phyloP scores from a whole-genome alignment of 2,329 filamentous ascomycete species.

The Colletotrichum sp. region DNA sequence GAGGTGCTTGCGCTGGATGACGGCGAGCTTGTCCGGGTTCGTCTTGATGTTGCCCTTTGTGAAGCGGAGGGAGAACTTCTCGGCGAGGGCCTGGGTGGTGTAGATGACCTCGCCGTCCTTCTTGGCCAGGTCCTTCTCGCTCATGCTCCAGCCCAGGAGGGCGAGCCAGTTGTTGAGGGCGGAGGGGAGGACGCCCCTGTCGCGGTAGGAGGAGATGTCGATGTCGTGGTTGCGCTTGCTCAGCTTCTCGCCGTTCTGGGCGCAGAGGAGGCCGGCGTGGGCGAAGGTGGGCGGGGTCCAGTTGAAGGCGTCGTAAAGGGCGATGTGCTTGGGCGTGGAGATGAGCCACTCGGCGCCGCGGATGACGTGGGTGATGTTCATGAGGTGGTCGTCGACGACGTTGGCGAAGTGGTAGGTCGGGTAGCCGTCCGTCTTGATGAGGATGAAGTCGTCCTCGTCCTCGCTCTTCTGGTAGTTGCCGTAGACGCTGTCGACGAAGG shows the following conservation, averaged over 20 bases:
- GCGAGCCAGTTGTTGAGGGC: slow-evolving; percentile 80
- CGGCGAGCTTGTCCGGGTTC: slow-evolving; percentile 78
- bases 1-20: slow-evolving; percentile 74
- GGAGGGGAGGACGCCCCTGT: slow-evolving; percentile 50
- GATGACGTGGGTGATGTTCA: slow-evolving; percentile 96
- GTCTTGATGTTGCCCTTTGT: slow-evolving; percentile 90
- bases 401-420: slow-evolving; percentile 98
- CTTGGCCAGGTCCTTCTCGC: slow-evolving; percentile 43
- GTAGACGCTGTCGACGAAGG: slow-evolving; percentile 81
- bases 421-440: slow-evolving; percentile 89
- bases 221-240: slow-evolving; percentile 79
- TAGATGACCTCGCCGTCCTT: slow-evolving; percentile 66
- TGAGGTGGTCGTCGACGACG: slow-evolving; percentile 93
- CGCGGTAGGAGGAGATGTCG: slow-evolving; percentile 56
- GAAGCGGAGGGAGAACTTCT: slow-evolving; percentile 84
- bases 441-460: slow-evolving; percentile 79
- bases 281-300: slow-evolving; percentile 78
- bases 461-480: slow-evolving; percentile 65
- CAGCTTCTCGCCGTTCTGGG: slow-evolving; percentile 73
- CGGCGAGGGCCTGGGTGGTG: slow-evolving; percentile 71
- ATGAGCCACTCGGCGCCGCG: slow-evolving; percentile 96
- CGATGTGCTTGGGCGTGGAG: slow-evolving; percentile 78
- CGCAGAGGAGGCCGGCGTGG: slow-evolving; percentile 79
- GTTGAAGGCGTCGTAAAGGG: slow-evolving; percentile 77
- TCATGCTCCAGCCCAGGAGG: slow-evolving; percentile 83